Conservation (phyloP, 208 protist species). For the Trypanosoma platydactyli region DNA sequence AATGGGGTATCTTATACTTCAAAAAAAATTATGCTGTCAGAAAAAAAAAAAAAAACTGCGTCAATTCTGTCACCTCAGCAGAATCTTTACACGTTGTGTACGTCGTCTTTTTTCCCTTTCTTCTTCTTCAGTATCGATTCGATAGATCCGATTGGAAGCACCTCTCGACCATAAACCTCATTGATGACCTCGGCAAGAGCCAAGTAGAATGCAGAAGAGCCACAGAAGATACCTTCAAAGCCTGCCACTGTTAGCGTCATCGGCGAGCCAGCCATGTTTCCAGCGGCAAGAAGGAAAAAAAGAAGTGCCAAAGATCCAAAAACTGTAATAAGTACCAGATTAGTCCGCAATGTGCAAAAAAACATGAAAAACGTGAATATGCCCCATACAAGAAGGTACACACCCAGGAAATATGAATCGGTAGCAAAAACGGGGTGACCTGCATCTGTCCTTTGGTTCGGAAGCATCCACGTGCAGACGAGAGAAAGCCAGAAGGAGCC, state of each 20-base stretch:
- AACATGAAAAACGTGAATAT: conserved; percentile 32
- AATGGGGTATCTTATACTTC: no score
- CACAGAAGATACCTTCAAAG: conserved; percentile 52
- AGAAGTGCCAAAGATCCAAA: conserved; percentile 27
- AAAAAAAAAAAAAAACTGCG: no score
- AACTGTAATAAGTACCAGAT: conserved; percentile 16
- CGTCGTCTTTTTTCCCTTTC: conserved; percentile 2
- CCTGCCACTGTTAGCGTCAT: conserved; percentile 31
- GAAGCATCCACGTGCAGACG: conserved; percentile 47
- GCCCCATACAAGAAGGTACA: conserved; percentile 30
- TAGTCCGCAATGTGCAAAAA: conserved; percentile 19
- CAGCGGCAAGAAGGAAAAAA: conserved; percentile 48
- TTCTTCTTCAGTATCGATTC: conserved; percentile 3
- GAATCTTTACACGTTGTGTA: no score
- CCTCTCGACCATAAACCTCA: conserved; percentile 36
- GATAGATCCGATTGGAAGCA: conserved; percentile 36
- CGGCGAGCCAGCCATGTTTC: conserved; percentile 25
- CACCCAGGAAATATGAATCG: conserved; percentile 16
- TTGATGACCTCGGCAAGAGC: conserved; percentile 45
- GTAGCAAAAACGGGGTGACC: conserved; percentile 2
- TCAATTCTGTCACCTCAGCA: no score
- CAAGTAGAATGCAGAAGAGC: conserved; percentile 53
- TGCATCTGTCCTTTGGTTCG: conserved; percentile 9
- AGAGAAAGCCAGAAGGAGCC: conserved; percentile 58
- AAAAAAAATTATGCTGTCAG: no score